Percentiles rank a stretch among this genome's conserved stretches.
Evolutionary conservation across 805 yeast genomes (phyloP).

Genomic region (Saccharomycopsis vini): DNA sequence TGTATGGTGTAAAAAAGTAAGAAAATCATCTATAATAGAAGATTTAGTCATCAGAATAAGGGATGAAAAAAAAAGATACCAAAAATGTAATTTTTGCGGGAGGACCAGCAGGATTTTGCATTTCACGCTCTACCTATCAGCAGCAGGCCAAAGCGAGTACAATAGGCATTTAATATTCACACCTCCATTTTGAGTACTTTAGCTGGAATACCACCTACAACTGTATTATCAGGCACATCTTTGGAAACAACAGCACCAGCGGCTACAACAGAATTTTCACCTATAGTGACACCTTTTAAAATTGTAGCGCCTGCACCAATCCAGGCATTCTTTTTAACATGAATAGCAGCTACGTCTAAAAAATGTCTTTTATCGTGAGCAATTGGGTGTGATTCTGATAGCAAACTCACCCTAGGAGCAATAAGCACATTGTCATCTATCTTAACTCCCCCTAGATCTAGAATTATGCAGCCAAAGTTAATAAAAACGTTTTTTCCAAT

Average conservation of each 20-base stretch:
- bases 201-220: conserved; percentile 60
- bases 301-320: conserved; percentile 49
- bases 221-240: conserved; percentile 44
- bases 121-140: too few species aligned
- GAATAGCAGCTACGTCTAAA: not conserved
- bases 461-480: too few species aligned
- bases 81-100: too few species aligned
- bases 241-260: conserved; percentile 58
- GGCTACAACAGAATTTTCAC: conserved; percentile 51
- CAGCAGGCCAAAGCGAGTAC: not conserved
- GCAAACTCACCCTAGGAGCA: not conserved
- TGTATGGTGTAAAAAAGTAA: too few species aligned
- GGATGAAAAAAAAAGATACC: too few species aligned
- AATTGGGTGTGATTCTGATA: not conserved
- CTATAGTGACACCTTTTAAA: conserved; percentile 58
- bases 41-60: too few species aligned
- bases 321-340: conserved; percentile 31
- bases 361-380: not conserved
- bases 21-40: too few species aligned
- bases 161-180: not conserved
- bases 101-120: too few species aligned
- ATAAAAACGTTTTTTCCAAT: too few species aligned
- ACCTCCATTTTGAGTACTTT: conserved; percentile 29
- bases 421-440: not conserved
- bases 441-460: too few species aligned